Conservation (phyloP, 2,329 filamentous ascomycete species). For the Chaetomium sp. region DNA sequence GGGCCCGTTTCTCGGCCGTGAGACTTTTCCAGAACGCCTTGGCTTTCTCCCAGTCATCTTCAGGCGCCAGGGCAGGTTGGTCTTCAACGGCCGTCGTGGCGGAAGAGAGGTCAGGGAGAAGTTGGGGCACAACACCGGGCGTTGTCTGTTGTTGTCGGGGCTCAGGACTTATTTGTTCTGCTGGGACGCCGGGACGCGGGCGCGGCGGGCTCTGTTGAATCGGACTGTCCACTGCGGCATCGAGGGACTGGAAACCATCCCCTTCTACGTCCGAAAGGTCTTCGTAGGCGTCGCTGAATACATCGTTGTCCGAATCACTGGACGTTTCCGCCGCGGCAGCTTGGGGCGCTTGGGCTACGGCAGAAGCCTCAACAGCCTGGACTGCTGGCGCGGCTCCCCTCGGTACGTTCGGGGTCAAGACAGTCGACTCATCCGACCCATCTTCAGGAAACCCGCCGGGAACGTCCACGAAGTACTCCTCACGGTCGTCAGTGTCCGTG, state of each 20-base stretch:
- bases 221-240: conserved; percentile 63
- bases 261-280: conserved; percentile 59
- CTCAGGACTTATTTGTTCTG: too few relatives aligned
- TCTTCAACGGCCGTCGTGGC: conserved; percentile 15
- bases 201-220: conserved; percentile 23
- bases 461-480: conserved; percentile 38
- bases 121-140: conserved; percentile 16
- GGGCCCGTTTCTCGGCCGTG: conserved; percentile 54
- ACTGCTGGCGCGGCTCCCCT: not conserved
- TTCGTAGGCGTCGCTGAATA: conserved; percentile 74
- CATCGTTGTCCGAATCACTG: conserved; percentile 21
- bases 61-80: conserved; percentile 2
- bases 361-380: not conserved
- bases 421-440: conserved; percentile 24
- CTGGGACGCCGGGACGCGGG: too few relatives aligned
- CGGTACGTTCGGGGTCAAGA: not conserved
- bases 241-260: conserved; percentile 63
- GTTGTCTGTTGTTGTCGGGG: conserved; percentile 15
- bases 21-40: conserved; percentile 66
- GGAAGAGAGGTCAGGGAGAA: conserved; percentile 14
- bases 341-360: not conserved
- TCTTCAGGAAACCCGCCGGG: conserved; percentile 55
- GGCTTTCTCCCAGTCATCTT: conserved; percentile 58
- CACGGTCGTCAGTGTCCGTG: conserved; percentile 11
- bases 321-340: conserved; percentile 6